Evolutionary conservation across 2,329 filamentous ascomycete species (phyloP), one percentile per base, ranked within the genome.

Genomic region (Venturia oleaginea): DNA sequence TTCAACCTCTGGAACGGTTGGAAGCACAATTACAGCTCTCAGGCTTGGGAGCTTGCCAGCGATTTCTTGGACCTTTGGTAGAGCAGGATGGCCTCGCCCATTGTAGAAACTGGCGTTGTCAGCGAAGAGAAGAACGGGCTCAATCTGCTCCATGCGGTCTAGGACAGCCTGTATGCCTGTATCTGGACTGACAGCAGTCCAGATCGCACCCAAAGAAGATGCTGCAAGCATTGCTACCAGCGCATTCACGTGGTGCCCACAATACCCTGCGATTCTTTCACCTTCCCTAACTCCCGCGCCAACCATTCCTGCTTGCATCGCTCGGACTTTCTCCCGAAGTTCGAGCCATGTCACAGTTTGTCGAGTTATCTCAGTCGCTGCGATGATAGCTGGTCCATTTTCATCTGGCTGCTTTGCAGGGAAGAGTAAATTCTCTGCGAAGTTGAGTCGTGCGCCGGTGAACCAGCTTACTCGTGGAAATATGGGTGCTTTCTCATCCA

Each of bases 81-180:
- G 82, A 67, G 90, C 88, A n/a, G 88, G 83, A 81, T 96, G 94
- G 43, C 87, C 83, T 76, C 94, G 94, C 67, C 91, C 92, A 73
- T 97, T 97, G 76, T 97, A 97, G 64, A 92, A 83, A 8, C 89
- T 88, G 13, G 88, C 91, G 70, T 96, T 94, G 73, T 97, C 93
- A 1, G 90, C 87, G 71, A 97, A 95, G 3, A 97, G 78, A 0
- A 96, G 77, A 66, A 84, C 86, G 4, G 94, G 93, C 66, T 87
- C 84, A 68, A 97, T 94, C 78, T 97, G 94, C 57, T 83, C 83
- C 66, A 97, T 78, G 8, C 94, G 84, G 73, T 97, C 94, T 32
- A 97, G 78, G 0, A 97, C 92, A 19, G 92, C 93, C 70, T 90
- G 91, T 1, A 96, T 90, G 13, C 93, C 93, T 19, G 89, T 96